Evolutionary conservation across 306 rosid species (phyloP), one percentile per base, ranked within the genome.

Genomic region (Ormosia emarginata): DNA sequence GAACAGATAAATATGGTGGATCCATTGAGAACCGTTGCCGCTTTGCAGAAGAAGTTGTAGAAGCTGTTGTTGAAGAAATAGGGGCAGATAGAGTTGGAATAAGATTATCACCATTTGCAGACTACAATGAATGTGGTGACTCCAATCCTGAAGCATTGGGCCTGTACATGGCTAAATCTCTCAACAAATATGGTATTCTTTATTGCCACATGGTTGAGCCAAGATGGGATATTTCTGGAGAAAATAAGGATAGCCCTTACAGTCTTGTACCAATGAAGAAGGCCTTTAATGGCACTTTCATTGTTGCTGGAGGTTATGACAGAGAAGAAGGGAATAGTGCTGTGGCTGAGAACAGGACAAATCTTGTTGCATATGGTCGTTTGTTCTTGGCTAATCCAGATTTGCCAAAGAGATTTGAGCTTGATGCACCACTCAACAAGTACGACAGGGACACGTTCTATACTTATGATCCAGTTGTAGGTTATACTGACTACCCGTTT

Each of bases 201-300:
- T 87, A 87, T 58, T 87, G 89, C 66, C 90, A 90, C 71, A 61
- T 83, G 91, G 82, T 87, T 12, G 90, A 87, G 82, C 90, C 91
- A 55, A 83, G 91, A 53, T 81, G 87, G 89, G 46, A 49, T 43
- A 58, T 41, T 0, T 1, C 1, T 46, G 62, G 8, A 32, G 82
- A 75, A 41, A 72, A 10, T 30, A 1, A 2, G 6, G 85, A 80
- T 50, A 10, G 65, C 9, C 63, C 36, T 4, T 9, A 85, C 4
- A 73, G 82, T 65, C 91, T 88, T 61, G 8, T 33, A 17, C 89
- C 82, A 43, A 83, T 83, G 78, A 83, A 88, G 58, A 67, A 77
- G 81, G 89, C 78, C 32, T 88, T 85, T 10, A 77, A 73, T 0
- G 86, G 87, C 33, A 62, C 75, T 13, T 88, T 85, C 73, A 43